A percentile compares a stretch with the other conserved stretches of the same genome.
phyloP scores from a whole-genome alignment of 2,329 filamentous ascomycete species.

The Aspergillus thermomutatus region DNA sequence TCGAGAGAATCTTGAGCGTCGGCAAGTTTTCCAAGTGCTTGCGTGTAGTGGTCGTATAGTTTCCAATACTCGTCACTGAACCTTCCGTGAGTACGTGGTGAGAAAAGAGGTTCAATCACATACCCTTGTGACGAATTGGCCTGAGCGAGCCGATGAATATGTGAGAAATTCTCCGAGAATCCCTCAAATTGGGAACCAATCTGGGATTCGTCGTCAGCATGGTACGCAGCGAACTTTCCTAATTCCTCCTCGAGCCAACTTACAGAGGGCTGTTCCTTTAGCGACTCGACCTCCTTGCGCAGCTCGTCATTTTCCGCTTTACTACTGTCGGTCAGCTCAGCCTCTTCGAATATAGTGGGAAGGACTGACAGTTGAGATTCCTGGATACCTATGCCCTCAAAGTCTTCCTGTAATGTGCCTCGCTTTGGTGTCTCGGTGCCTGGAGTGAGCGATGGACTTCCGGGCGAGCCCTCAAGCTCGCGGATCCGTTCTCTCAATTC shows the following conservation, averaged over 20 bases:
- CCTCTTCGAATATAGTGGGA: neutral
- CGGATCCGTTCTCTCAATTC: conserved; percentile 42
- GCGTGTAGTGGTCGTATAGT: conserved; percentile 38
- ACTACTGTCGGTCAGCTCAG: conserved; percentile 25
- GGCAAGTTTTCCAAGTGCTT: conserved; percentile 35
- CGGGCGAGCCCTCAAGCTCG: conserved; percentile 39
- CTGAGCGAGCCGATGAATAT: conserved; percentile 31
- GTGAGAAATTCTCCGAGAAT: conserved; percentile 33
- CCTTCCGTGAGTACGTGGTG: conserved; percentile 12
- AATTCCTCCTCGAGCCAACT: neutral
- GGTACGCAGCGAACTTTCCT: neutral
- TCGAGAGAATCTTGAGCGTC: conserved; percentile 37
- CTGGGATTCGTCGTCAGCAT: conserved; percentile 17
- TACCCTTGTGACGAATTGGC: conserved; percentile 37
- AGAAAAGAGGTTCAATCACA: neutral
- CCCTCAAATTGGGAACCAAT: conserved; percentile 25
- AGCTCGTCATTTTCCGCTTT: conserved; percentile 41
- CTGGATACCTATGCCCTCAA: conserved; percentile 38
- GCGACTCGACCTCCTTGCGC: conserved; percentile 35
- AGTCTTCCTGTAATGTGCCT: conserved; percentile 40
- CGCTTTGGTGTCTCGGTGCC: conserved; percentile 39
- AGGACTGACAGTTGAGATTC: conserved; percentile 38
- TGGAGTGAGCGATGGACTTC: conserved; percentile 36
- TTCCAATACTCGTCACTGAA: conserved; percentile 40
- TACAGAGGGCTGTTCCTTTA: conserved; percentile 25